Evolutionary conservation across 225 moss, liverwort and hornwort genomes (phyloP).

Genomic region (Pleurozium schreberi): DNA sequence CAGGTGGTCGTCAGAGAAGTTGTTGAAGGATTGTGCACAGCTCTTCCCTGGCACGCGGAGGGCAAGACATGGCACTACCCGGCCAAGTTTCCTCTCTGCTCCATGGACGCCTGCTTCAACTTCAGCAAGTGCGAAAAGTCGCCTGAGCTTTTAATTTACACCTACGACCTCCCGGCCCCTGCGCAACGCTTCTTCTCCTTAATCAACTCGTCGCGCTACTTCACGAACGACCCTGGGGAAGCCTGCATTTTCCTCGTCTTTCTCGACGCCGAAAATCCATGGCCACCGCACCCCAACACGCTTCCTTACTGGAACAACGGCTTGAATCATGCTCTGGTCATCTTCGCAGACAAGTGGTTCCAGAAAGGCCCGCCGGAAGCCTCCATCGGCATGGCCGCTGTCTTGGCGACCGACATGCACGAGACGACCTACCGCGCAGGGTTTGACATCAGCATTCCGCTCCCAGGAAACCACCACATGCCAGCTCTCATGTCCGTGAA

Average conservation of each 20-base stretch:
- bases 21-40: background rate
- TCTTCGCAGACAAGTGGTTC: slow-evolving; percentile 59
- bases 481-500: slow-evolving; percentile 9
- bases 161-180: slow-evolving; percentile 37
- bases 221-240: slow-evolving; percentile 43
- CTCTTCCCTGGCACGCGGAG: slow-evolving; percentile 42
- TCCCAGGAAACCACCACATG: slow-evolving; percentile 19
- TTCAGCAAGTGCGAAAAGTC: slow-evolving; percentile 40
- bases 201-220: slow-evolving; percentile 45
- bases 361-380: slow-evolving; percentile 43
- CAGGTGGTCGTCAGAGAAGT: slow-evolving; percentile 11
- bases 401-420: slow-evolving; percentile 42
- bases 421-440: slow-evolving; percentile 64
- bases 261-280: slow-evolving; percentile 33
- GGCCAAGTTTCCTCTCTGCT: slow-evolving; percentile 51
- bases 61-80: slow-evolving; percentile 63
- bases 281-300: slow-evolving; percentile 39
- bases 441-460: slow-evolving; percentile 74
- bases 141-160: slow-evolving; percentile 45
- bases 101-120: slow-evolving; percentile 76
- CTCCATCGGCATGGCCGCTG: slow-evolving; percentile 45
- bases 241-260: slow-evolving; percentile 77
- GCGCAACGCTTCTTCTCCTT: slow-evolving; percentile 43
- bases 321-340: slow-evolving; percentile 58
- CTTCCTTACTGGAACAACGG: slow-evolving; percentile 66